Base-by-base conservation (phyloP, 2,329 filamentous ascomycete genomes). In the Colletotrichum sidae region DNA sequence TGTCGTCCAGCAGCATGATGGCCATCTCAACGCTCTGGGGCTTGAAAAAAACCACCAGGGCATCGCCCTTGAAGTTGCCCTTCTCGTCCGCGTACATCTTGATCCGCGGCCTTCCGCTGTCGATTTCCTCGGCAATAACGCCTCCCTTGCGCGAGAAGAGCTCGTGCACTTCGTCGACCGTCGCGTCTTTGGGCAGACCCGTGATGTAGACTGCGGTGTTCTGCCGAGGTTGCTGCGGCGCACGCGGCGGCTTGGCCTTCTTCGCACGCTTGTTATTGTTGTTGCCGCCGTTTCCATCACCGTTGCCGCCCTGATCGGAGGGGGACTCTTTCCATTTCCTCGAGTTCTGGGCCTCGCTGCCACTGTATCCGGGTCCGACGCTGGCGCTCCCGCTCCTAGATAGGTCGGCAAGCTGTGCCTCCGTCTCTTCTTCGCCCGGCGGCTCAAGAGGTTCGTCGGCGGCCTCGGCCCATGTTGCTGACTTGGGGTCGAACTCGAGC, bases 201-300 rank as follows among this genome's bases (percentile, higher is more conserved):
- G 94, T 97, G 52, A 97, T 92, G 80, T 95, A 99, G 69, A 99
- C 87, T 46, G 95, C 95, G 6, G 92, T 97, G 76, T 97, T 98
- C 71, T 94, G 84, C 66, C 83, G 83, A 12, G 84, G 83, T 68
- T 82, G 79, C 7, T 82, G 81, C 2, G 82, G 81, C 10, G 81
- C 78, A 63, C 83, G 83, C 65, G 81, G 73, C 68, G 82, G 80
- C 66, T 83, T 84, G 61, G 80, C 74, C 69, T 82, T 80, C 75
- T 85, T 84, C 66, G 74, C 77, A 25, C 25, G 25, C 25, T 25
- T 25, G 4, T 25, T 25, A 25, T 25, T 25, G 25, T 25, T 25
- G 12, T 78, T 78, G 8, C 80, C 80, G 60, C 17, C 39, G 49
- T 54, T 68, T 8, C 44, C 60, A 33, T 54, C 47, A 13, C 51